Base-by-base conservation (phyloP, 2,329 filamentous ascomycete genomes). In the Fusarium sp. region DNA sequence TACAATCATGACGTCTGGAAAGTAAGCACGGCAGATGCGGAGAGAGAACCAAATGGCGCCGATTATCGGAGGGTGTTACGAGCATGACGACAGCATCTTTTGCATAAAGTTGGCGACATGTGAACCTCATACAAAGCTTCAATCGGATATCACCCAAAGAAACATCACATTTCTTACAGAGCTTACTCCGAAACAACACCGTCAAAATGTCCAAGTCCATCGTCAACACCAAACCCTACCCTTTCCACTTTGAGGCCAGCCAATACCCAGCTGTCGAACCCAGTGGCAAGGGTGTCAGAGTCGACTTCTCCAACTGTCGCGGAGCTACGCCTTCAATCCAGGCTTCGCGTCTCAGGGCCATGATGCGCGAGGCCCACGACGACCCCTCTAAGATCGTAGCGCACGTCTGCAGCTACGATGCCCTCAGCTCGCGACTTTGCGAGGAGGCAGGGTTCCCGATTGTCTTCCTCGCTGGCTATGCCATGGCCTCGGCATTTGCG, bases 381-480 rank as follows among this genome's bases (percentile, higher is more conserved):
- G 83, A 86, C 61, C 81, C 84, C 2, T 78, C 76, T 6, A 87
- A 86, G 68, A 86, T 87, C 50, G 61, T 87, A 6, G 85, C 86
- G 1, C 82, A 84, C 50, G 78, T 79, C 25, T 86, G 85, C 70
- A 82, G 79, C 54, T 86, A 87, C 52, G 85, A 87, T 38, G 85
- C 80, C 0, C 78, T 87, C 1, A 84, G 81, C 25, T 85, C 85
- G 2, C 82, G 84, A 0, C 77, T 87, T 0, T 81, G 83, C 7
- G 83, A 87, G 64, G 84, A 87, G 70, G 83, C 85, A 2, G 85
- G 85, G 0, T 87, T 87, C 56, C 85, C 85, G 0, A 77, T 86
- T 57, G 69, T 86, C 11, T 87, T 87, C 64, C 77, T 87, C 0
- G 81, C 84, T 0, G 85, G 85, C 0, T 87, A 84, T 67, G 76